A percentile compares a stretch with the other conserved stretches of the same genome.
Conservation (phyloP, 2,329 filamentous ascomycete species). For the Leptographium radiaticola region DNA sequence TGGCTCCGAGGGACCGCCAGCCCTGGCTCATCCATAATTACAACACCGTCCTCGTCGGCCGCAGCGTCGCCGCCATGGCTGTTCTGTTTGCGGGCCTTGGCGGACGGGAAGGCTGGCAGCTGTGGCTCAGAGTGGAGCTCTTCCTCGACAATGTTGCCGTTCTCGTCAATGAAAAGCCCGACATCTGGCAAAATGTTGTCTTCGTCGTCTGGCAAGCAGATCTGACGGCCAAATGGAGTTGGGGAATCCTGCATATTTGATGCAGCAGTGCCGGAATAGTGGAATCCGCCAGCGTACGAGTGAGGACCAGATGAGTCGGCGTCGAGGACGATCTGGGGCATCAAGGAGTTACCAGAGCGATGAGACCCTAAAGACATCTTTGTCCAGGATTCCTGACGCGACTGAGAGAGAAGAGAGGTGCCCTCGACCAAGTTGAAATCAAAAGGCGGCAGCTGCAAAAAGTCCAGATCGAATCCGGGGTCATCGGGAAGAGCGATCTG, state of each 20-base stretch:
- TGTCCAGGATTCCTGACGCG: slow-evolving; percentile 10
- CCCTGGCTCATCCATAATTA: slow-evolving; percentile 8
- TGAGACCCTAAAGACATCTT: slow-evolving; percentile 8
- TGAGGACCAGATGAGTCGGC: slow-evolving; percentile 16
- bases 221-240: slow-evolving; percentile 11
- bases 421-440: slow-evolving; percentile 26
- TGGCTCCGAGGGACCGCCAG: neutral
- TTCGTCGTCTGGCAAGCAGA: slow-evolving; percentile 29
- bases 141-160: slow-evolving; percentile 11
- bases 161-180: slow-evolving; percentile 18
- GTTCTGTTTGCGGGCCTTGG: neutral
- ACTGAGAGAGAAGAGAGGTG: slow-evolving; percentile 14
- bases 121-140: slow-evolving; percentile 9
- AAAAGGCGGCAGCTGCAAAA: slow-evolving; percentile 40
- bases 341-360: slow-evolving; percentile 12
- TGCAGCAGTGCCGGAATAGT: slow-evolving; percentile 5
- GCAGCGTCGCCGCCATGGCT: neutral
- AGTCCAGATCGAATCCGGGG: slow-evolving; percentile 55
- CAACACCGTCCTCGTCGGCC: neutral
- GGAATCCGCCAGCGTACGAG: slow-evolving; percentile 8
- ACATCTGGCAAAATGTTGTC: slow-evolving; percentile 25
- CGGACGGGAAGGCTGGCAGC: slow-evolving; percentile 7
- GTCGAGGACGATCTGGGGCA: slow-evolving; percentile 27
- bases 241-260: slow-evolving; percentile 8
- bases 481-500: slow-evolving; percentile 73